Conservation (phyloP, 192 early-diverging fungal species). For the Coemansia asiatica region DNA sequence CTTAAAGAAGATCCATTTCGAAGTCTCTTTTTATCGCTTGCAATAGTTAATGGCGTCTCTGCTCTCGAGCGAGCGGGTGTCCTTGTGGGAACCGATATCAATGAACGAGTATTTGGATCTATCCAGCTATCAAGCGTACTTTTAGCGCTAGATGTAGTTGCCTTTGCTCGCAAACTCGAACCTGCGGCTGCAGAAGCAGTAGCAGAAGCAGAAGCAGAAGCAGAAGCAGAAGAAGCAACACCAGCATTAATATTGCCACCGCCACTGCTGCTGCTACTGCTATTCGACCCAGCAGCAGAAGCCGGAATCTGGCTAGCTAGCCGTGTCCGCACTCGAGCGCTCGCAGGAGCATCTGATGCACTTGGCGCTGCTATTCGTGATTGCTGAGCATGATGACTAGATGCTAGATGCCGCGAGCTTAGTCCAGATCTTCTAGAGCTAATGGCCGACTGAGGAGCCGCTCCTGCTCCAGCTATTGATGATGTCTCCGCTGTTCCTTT, state of each 20-base stretch:
- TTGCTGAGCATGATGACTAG: conserved; percentile 7
- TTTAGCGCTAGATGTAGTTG: background rate
- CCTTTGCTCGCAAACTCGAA: background rate
- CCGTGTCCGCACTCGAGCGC: conserved; percentile 17
- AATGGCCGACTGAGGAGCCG: background rate
- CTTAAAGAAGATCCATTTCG: conserved; percentile 35
- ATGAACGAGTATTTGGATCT: conserved; percentile 4
- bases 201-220: too few species aligned
- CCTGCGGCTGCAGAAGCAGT: background rate
- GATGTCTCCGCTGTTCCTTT: background rate
- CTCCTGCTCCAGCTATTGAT: background rate
- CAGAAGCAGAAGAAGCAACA: background rate
- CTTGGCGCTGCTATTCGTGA: conserved; percentile 4
- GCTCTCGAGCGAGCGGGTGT: conserved; percentile 24
- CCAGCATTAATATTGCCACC: background rate
- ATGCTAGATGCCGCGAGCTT: background rate
- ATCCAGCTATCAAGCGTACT: background rate
- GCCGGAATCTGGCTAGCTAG: conserved; percentile 5
- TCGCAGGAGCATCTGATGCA: conserved; percentile 4
- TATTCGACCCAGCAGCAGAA: background rate
- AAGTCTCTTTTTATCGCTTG: conserved; percentile 49
- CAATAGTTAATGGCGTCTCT: conserved; percentile 9
- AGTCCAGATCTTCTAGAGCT: background rate
- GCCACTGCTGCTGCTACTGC: background rate
- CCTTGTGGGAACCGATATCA: conserved; percentile 8